Conservation (phyloP, 345 rosid genomes). For the Salix purpurea region DNA sequence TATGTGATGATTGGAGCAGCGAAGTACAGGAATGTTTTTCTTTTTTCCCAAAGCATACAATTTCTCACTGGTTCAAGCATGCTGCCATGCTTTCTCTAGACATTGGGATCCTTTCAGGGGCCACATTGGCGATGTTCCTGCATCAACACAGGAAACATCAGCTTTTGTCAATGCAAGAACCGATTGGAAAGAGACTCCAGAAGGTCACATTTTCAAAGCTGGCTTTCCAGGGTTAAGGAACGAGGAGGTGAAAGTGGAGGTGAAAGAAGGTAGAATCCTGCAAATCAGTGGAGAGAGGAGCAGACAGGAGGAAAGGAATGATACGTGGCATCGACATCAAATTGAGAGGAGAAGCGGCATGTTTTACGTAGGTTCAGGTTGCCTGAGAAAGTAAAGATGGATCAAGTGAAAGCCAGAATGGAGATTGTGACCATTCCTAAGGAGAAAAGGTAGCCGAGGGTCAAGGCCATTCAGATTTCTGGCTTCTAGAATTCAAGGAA, state of each 20-base stretch:
- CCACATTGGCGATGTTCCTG: not conserved
- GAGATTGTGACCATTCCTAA: conserved; percentile 23
- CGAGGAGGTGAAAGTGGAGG: conserved; percentile 22
- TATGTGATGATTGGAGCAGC: not conserved
- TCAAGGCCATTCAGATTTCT: conserved; percentile 16
- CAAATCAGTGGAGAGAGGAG: conserved; percentile 27
- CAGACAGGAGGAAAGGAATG: conserved; percentile 16
- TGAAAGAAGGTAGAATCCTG: conserved; percentile 25
- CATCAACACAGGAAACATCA: conserved; percentile 5
- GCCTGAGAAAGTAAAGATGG: conserved; percentile 22
- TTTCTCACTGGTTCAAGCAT: not conserved
- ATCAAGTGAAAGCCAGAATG: conserved; percentile 20
- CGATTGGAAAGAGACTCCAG: conserved; percentile 30
- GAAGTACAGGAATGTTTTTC: not conserved
- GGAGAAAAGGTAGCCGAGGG: conserved; percentile 19
- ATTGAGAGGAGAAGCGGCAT: conserved; percentile 18
- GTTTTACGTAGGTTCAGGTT: conserved; percentile 17
- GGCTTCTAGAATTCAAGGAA: not conserved
- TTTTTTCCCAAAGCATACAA: not conserved
- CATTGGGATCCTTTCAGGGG: conserved; percentile 16
- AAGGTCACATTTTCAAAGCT: conserved; percentile 25
- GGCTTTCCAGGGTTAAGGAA: conserved; percentile 22
- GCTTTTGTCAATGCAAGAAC: conserved; percentile 11
- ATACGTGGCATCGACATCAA: conserved; percentile 19
- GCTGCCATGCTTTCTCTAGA: not conserved